Base-by-base conservation (phyloP, 495 filamentous ascomycete species). In the Penicillium roqueforti region DNA sequence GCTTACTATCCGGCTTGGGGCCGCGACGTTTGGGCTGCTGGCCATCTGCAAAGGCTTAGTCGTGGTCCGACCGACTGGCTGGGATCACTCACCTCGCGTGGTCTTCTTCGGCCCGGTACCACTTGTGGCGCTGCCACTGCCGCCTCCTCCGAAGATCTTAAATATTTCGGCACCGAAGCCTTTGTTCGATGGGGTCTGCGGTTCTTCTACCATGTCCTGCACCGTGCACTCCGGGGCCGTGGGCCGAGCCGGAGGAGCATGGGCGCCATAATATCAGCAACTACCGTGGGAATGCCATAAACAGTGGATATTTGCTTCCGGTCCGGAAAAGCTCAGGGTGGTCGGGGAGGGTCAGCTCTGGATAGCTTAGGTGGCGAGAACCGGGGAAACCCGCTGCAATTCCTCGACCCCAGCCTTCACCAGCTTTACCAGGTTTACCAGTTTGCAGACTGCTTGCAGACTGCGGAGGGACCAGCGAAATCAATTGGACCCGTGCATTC, bases 1-100 rank as follows among this genome's bases (percentile, higher is more conserved):
- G 93, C 61, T 96, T 96, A 74, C 89, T 95, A 68, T 97, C 93
- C 23, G 93, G 93, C 61, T 98, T 98, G 0, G 93, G 93, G 3
- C 93, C 93, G 62, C 93, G 82, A 52, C 88, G 83, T 72, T 98
- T 98, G 4, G 89, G 84, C 20, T 87, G 77, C 59, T 93, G 84
- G 14, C 92, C 92, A 80, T 95, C 92, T 85, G 65, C 4, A 40
- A 47, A 16, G 11, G 7, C 26, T 42, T 37, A 22, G 47, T 29
- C 8, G 34, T 20, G 37, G 47, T 43, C 9, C 37, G 9, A 25
- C 40, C 25, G 14, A 44, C 19, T 13, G 54, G 37, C 9, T 25
- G 18, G 14, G 14, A 36, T 40, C 42, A 60, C 61, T 31, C 46
- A 72, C 71, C 72, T 70, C 72, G 66, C 16, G 69, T 72, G 5